These are phyloP conservation scores for Tetradesmus lagerheimii DNA, from an alignment of 139 green algal species.

Conservation along the genomic window DNA sequence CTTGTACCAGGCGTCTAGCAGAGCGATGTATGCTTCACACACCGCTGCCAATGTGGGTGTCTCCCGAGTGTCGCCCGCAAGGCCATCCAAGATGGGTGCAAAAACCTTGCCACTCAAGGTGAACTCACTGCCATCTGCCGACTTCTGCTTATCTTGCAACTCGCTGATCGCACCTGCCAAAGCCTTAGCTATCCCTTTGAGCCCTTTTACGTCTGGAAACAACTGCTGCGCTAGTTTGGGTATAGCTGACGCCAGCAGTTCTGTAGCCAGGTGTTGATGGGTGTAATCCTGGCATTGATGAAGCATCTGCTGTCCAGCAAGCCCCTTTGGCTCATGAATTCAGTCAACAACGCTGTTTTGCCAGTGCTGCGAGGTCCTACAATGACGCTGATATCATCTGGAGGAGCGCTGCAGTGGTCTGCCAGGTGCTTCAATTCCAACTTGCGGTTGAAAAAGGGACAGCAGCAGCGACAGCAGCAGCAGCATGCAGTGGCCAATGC, in stretches of 20 bases:
- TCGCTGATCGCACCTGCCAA: background rate
- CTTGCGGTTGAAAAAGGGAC: constrained; percentile 1
- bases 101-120: constrained; percentile 6
- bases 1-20: constrained; percentile 17
- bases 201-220: background rate
- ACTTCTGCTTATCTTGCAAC: too few relatives aligned
- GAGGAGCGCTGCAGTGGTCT: background rate
- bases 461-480: background rate
- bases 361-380: constrained; percentile 6
- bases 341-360: constrained; percentile 13
- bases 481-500: background rate
- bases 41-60: background rate
- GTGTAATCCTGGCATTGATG: constrained; percentile 8
- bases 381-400: constrained; percentile 10
- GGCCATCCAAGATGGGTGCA: background rate
- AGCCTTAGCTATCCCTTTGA: background rate
- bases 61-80: background rate
- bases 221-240: background rate
- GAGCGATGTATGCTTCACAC: constrained; percentile 11
- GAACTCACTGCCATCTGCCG: constrained; percentile 5
- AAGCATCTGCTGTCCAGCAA: constrained; percentile 20
- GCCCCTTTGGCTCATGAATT: constrained; percentile 3
- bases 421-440: background rate
- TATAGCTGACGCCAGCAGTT: constrained; percentile 6
- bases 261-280: background rate